Evolutionary conservation across 352 stramenopile species (phyloP), one percentile per base, ranked within the genome.

Genomic region (Phytophthora syringae): DNA sequence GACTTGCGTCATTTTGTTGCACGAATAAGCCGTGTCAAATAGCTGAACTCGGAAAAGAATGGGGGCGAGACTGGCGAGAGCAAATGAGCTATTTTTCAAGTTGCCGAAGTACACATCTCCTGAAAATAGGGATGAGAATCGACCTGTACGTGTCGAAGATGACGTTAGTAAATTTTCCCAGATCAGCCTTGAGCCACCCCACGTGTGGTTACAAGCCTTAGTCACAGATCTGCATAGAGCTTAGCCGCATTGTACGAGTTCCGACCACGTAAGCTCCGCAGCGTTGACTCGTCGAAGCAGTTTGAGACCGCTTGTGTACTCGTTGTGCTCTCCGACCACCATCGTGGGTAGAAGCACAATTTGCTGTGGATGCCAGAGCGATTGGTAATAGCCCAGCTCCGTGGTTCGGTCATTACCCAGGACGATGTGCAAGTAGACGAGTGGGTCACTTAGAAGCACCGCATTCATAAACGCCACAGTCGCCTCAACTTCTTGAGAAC

Each of bases 381-480:
- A 71, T 27, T 71, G 43, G 18, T 71, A 71, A 21, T 66, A 64
- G 0, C 20, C 56, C 25, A 64, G 15, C 45, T 57, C 6, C 20
- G 47, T 58, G 0, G 20, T 36, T 2, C 22, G 47, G 15, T 37
- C 45, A 13, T 18, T 24, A 7, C 45, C 15, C 2, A 64, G 12
- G 27, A 50, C 25, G 15, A 44, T 44, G 5, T n/a, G 27, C 6
- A 65, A 53, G 22, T 52, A 74, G n/a, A 75, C 67, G 6, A 74
- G 10, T 21, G 63, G 72, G 28, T 77, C 67, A n/a, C 67, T 80
- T 59, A 77, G 71, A 9, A 66, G 15, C 1, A 76, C 63, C 22
- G 75, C 55, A 22, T 74, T 79, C 37, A 79, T 74, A 28, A 76
- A 70, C 0, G 66, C 56, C n/a, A 72, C 48, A 34, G 69, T 69